phyloP scores from a whole-genome alignment of 805 yeast species.

The Metschnikowia corniflorae region DNA sequence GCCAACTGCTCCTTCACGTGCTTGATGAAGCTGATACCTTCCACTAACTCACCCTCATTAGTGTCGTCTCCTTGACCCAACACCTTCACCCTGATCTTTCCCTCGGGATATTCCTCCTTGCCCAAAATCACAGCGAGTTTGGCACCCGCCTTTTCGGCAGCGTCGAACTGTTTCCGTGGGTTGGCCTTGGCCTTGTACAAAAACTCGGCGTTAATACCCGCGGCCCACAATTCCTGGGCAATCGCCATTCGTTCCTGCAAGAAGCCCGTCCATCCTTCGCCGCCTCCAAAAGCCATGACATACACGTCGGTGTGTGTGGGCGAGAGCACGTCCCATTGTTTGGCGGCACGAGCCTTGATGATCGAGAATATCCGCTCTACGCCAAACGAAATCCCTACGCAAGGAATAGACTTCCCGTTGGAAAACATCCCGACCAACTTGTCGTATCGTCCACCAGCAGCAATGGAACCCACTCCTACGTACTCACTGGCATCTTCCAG shows the following conservation, averaged over 20 bases:
- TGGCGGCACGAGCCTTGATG: slow-evolving; percentile 69
- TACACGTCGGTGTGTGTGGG: slow-evolving; percentile 89
- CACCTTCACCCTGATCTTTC: slow-evolving; percentile 79
- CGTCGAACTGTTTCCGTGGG: slow-evolving; percentile 93
- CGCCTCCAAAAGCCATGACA: slow-evolving; percentile 98
- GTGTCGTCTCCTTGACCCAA: slow-evolving; percentile 83
- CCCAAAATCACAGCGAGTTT: slow-evolving; percentile 90
- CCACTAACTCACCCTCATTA: slow-evolving; percentile 81
- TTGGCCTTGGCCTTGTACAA: slow-evolving; percentile 91
- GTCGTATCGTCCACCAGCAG: slow-evolving; percentile 99
- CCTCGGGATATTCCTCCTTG: slow-evolving; percentile 84
- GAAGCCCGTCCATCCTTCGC: slow-evolving; percentile 93
- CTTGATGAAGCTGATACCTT: slow-evolving; percentile 54
- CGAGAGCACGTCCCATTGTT: slow-evolving; percentile 59
- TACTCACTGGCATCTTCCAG: slow-evolving; percentile 93
- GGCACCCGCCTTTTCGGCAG: slow-evolving; percentile 93
- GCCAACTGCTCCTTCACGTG: slow-evolving; percentile 41
- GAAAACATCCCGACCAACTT: slow-evolving; percentile 96
- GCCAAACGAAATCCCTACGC: slow-evolving; percentile 97
- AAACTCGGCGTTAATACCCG: slow-evolving; percentile 87
- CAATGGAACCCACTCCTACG: slow-evolving; percentile 97
- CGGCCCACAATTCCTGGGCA: slow-evolving; percentile 79
- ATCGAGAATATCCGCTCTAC: slow-evolving; percentile 92
- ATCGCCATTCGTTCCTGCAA: slow-evolving; percentile 87
- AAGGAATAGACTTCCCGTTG: slow-evolving; percentile 87